Base-by-base conservation (phyloP, 768 basidiomycete species). In the Psilocybe tampanensis region DNA sequence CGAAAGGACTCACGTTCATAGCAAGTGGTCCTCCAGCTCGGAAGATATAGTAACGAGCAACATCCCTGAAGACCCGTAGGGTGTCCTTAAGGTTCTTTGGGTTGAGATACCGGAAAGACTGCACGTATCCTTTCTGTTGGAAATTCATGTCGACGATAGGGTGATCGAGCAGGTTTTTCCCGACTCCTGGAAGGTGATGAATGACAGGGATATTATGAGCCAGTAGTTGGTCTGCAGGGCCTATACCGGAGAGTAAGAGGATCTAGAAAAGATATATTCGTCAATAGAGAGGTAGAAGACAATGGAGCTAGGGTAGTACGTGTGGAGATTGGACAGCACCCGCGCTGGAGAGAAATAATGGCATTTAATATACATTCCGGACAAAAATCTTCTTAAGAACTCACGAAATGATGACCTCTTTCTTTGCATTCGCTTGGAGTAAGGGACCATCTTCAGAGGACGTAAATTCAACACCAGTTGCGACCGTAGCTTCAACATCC, bases 221-320 rank as follows among this genome's bases (percentile, higher is more conserved):
- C n/a, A 74, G 61, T 36, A 94, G 78, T 33, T 89, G 77, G 2
- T 74, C 69, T 1, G 79, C 78, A 26, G 90, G 86, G 17, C 94
- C 94, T 43, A 95, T 75, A 21, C 94, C 94, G 8, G 89, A 91
- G 34, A 91, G 76, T 80, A 88, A 81, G 18, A 91, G 77, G 34
- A 91, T 80, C 74, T 89, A 51, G 19, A 12, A 2, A 19, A 2
- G 17, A 24, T 8, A 50, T 24, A 19, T 50, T 29, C 18, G 18
- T 18, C 22, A 44, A 45, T 8, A 8, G 22, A 41, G 39, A 21
- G 13, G 42, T 43, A 21, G 13, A 43, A 0, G 18, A 19, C 12
- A 55, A n/a, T n/a, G 73, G 33, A 34, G 15, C 15, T 13, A n/a
- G 15, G 7, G 6, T n/a, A 13, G 24, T 53, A 81, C 81, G 19